Base-by-base conservation (phyloP, 2,329 filamentous ascomycete genomes). In the Botrytis sinoallii region DNA sequence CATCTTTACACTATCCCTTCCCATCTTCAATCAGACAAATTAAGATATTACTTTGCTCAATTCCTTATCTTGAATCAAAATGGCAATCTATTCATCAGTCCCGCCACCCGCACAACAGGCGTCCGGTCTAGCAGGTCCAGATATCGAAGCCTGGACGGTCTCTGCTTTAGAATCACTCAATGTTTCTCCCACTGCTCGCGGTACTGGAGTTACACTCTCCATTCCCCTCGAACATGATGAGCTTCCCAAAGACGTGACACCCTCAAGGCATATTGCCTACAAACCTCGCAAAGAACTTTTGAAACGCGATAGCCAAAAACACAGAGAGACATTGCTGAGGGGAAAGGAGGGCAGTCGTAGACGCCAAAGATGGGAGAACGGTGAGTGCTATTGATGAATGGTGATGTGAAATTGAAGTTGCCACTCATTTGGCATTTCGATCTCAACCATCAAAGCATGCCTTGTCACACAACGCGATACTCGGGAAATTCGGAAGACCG, bases 331-430 rank as follows among this genome's bases (percentile, higher is more conserved):
- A 0, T 42, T 97, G 70, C 85, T 96, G 46, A 97, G 94, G 84
- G 95, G 95, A 73, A 97, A 97, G 78, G 94, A 98, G 82, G 95
- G 95, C 48, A 95, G 90, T 79, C 89, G 95, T 52, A 91, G 95
- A 79, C 88, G 95, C 68, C 91, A 95, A 79, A 88, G 95, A 73
- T 98, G 95, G 94, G 96, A 99, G 85, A 99, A 98, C 83, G 93
- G 94, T 97, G 87, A 77, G 83, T 80, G 57, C 67, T 29, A 63
- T 76, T 55, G 66, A 57, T 57, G 48, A 25, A n/a, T 4, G 52
- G 48, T 72, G 25, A 59, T 46, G n/a, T 46, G 40, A 29, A 72
- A 57, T 22, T 22, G 40, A 10, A 35, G 25, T 38, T 38, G 46
- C 71, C 42, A 67, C n/a, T 48, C 32, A 64, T 29, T 7, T 20